phyloP scores from a whole-genome alignment of 257 asterid species.

The Solanum verrucosum region DNA sequence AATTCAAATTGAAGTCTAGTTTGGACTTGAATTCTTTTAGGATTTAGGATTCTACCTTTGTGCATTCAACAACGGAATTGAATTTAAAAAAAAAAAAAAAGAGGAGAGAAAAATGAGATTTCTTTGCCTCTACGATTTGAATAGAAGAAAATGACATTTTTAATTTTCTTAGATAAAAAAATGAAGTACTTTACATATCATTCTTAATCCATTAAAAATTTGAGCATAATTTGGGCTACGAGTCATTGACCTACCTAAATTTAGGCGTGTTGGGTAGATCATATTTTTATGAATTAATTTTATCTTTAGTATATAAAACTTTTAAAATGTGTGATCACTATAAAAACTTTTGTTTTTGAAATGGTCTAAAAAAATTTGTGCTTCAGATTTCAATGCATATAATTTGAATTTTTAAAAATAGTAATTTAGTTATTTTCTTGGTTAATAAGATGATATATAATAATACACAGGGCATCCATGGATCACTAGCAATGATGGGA shows the following conservation, averaged over 20 bases:
- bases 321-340: too few species aligned
- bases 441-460: neutral
- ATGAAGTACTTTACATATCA: neutral
- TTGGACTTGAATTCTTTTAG: neutral
- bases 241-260: too few species aligned
- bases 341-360: neutral
- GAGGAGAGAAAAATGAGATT: neutral
- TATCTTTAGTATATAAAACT: too few species aligned
- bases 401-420: neutral
- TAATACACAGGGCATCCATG: slow-evolving; percentile 49
- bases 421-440: neutral
- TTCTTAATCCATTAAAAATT: neutral
- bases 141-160: neutral
- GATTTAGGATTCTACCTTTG: neutral
- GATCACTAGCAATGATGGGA: slow-evolving; percentile 31
- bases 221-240: neutral
- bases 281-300: too few species aligned
- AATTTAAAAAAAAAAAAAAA: too few species aligned
- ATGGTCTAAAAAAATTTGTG: neutral
- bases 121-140: too few species aligned
- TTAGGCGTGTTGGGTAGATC: neutral
- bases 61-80: neutral
- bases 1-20: neutral
- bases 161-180: neutral
- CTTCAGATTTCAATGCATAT: neutral